Conservation (phyloP, 1,139 yeast genomes). For the Diutina scorzettiae region DNA sequence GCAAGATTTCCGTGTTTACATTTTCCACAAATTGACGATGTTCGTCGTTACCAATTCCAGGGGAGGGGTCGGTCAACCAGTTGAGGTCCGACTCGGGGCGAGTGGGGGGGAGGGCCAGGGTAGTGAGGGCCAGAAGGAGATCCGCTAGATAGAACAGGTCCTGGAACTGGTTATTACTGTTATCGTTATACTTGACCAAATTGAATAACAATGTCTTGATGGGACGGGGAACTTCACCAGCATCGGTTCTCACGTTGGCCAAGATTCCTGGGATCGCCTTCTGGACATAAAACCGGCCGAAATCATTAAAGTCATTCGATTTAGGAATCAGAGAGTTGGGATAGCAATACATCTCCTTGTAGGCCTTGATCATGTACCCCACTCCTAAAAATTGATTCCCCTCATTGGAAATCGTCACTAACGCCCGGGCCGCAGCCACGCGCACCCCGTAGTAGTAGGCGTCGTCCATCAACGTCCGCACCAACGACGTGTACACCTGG, state of each 20-base stretch:
- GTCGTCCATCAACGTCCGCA: slow-evolving; percentile 72
- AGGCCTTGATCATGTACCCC: slow-evolving; percentile 59
- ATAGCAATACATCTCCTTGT: slow-evolving; percentile 62
- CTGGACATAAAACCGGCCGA: slow-evolving; percentile 55
- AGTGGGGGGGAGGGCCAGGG: slow-evolving; percentile 17
- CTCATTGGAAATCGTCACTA: slow-evolving; percentile 54
- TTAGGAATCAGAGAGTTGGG: slow-evolving; percentile 53
- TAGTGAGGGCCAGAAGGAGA: slow-evolving; percentile 45
- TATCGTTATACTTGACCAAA: slow-evolving; percentile 74
- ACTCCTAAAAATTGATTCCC: slow-evolving; percentile 61
- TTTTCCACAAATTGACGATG: slow-evolving; percentile 16
- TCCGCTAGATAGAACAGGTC: slow-evolving; percentile 60
- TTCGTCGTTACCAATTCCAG: slow-evolving; percentile 5
- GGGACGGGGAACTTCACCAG: slow-evolving; percentile 56
- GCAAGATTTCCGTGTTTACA: slow-evolving; percentile 40
- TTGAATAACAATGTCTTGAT: slow-evolving; percentile 57
- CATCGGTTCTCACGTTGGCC: slow-evolving; percentile 45
- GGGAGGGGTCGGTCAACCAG: slow-evolving; percentile 3
- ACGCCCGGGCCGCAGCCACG: slow-evolving; percentile 73
- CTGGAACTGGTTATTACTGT: slow-evolving; percentile 63
- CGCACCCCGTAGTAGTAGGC: slow-evolving; percentile 87
- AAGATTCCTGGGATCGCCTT: slow-evolving; percentile 57
- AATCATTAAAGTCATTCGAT: slow-evolving; percentile 69
- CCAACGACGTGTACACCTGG: slow-evolving; percentile 64
- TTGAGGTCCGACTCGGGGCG: background rate